Base-by-base conservation (phyloP, 768 basidiomycete species). In the Pholiota molesta region DNA sequence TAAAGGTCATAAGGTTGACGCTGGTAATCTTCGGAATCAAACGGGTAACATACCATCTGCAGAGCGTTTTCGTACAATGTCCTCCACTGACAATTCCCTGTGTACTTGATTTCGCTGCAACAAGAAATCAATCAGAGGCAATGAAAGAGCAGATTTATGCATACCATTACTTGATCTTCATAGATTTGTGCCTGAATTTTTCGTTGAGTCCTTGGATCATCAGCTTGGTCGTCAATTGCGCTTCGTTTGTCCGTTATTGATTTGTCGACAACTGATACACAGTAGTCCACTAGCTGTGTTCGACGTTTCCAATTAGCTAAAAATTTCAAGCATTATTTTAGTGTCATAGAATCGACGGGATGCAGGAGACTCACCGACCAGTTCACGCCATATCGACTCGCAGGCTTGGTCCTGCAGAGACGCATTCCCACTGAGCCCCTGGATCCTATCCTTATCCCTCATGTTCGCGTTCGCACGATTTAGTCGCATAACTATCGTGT, bases 391-490 rank as follows among this genome's bases (percentile, higher is more conserved):
- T 42, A 94, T 73, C 65, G 87, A 81, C 10, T 83, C 81, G 73
- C 92, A 95, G 54, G 91, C 87, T 71, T 87, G 84, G 57, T 91
- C 90, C 70, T 92, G 87, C 51, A 88, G 74, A 60, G 77, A 89
- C 14, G 81, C 84, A 55, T 75, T 79, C 35, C 77, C 75, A 47
- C 69, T 74, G 23, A 74, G 66, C 11, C 82, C 82, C 53, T 75
- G 66, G 7, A 68, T 60, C 28, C 91, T 83, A 66, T 91, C 86
- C 64, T 82, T 80, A 76, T 94, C 93, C 55, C 91, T 83, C 73
- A 89, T 86, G 57, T 86, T 81, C 5, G 92, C 92, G 60, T 83
- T 85, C 40, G 91, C 89, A 54, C 92, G 85, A 72, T 95, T 94
- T 52, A 94, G 73, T 35, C 93, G 81, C 88, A 92, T 91, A 42